Base-by-base conservation (phyloP, 2,329 filamentous ascomycete species). In the Thielaviopsis euricoi region DNA sequence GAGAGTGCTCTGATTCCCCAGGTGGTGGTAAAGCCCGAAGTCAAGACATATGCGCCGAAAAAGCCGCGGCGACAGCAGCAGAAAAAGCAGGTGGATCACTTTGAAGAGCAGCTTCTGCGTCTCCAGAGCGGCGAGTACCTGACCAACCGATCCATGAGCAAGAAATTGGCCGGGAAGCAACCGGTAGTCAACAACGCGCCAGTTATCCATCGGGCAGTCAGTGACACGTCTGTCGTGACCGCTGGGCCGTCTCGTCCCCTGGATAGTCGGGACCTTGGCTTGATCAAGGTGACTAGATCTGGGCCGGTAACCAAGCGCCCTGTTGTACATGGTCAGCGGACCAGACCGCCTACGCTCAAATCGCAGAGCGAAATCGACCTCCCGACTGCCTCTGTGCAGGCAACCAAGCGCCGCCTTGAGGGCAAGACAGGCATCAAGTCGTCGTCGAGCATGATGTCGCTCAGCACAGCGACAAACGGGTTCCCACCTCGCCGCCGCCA, bases 161-260 rank as follows among this genome's bases (percentile, higher is more conserved):
- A 71, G 17, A 79, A 77, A 63, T 72, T 74, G 22, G 69, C 71
- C 12, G 77, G 76, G 2, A 80, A 80, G 61, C 73, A 70, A 53
- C 74, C 74, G 10, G 69, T 63, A 5, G 62, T 62, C 12, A 48
- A 43, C 25, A 52, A 43, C 13, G 40, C 52, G 5, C 57, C 57
- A 6, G 25, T 49, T 1, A 55, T 54, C 3, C 51, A 58, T 40
- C 43, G 57, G 33, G 52, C 57, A 9, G 43, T 37, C 12, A 58
- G 49, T 19, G 57, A 50, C 6, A 15, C 40, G 6, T 55, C 26
- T 46, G n/a, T 46, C 9, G 17, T 17, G 17, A 19, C 40, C n/a
- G 40, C 40, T 9, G 40, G 40, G n/a, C 40, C 40, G 2, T 46
- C 40, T 6, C 40, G 40, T 19, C 40, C 40, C 4, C 15, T 46